Evolutionary conservation across 768 basidiomycete species (phyloP).

Genomic region (Lactarius evosmus): DNA sequence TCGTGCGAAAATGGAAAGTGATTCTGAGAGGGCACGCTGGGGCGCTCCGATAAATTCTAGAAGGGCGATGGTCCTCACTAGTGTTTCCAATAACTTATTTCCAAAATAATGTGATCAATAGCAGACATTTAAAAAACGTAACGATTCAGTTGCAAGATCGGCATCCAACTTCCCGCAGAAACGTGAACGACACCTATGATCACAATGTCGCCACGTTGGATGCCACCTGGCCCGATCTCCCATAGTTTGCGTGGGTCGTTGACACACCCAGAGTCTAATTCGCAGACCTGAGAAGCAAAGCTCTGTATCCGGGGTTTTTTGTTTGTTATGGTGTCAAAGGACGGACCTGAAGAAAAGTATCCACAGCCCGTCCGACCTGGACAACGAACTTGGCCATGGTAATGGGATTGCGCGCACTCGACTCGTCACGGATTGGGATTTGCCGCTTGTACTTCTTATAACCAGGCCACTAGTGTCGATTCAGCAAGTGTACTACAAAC

Average conservation of each 20-base stretch:
- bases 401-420: not conserved
- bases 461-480: not conserved
- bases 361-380: not conserved
- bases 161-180: constrained; percentile 1
- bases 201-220: not conserved
- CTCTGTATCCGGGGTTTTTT: not conserved
- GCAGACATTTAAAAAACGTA: not conserved
- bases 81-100: too few species aligned
- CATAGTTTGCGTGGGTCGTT: not conserved
- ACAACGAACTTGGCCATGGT: not conserved
- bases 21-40: too few species aligned
- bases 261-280: not conserved
- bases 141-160: constrained; percentile 3
- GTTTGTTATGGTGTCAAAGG: not conserved
- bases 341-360: not conserved
- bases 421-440: constrained; percentile 2
- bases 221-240: not conserved
- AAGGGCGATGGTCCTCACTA: too few species aligned
- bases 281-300: not conserved
- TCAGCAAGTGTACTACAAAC: not conserved
- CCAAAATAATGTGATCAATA: not conserved
- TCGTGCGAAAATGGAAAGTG: too few species aligned
- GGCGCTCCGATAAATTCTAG: too few species aligned
- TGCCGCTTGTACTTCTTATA: not conserved
- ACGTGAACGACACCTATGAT: not conserved